Conservation (phyloP, 306 rosid genomes). For the Rosa rugosa region DNA sequence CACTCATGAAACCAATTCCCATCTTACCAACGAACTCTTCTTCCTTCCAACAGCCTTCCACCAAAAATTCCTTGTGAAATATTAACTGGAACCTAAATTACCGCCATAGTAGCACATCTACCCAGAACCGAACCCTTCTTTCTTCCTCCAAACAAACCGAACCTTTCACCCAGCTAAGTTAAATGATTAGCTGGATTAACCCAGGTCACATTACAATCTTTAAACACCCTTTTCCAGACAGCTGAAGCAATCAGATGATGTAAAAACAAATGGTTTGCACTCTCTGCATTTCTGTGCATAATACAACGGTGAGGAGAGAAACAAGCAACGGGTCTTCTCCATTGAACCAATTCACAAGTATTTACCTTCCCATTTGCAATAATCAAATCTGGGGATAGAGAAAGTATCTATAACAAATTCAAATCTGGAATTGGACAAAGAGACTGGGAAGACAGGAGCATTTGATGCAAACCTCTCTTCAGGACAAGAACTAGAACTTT, state of each 20-base stretch:
- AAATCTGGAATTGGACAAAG: no score
- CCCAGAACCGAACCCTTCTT: not conserved
- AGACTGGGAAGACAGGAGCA: no score
- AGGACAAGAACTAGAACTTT: slow-evolving; percentile 24
- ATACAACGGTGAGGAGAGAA: no score
- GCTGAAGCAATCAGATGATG: slow-evolving; percentile 13
- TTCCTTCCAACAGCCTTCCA: not conserved
- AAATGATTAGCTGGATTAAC: not conserved
- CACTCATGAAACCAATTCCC: not conserved
- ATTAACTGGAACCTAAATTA: not conserved
- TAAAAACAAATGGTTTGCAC: slow-evolving; percentile 35
- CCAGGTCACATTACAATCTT: not conserved
- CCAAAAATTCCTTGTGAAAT: not conserved
- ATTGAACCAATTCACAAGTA: no score
- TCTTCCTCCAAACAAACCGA: not conserved
- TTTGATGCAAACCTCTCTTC: no score
- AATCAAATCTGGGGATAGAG: no score
- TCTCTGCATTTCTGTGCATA: no score
- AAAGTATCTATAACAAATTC: no score
- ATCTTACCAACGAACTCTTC: not conserved
- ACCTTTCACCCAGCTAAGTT: not conserved
- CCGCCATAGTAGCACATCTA: not conserved
- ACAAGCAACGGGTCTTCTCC: no score
- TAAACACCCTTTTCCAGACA: not conserved
- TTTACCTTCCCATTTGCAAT: no score